A percentile compares a stretch with the other conserved stretches of the same genome.
These are phyloP conservation scores for Nothomitra cinnamomea DNA, from an alignment of 2,329 filamentous ascomycete genomes.

Conservation along the genomic window DNA sequence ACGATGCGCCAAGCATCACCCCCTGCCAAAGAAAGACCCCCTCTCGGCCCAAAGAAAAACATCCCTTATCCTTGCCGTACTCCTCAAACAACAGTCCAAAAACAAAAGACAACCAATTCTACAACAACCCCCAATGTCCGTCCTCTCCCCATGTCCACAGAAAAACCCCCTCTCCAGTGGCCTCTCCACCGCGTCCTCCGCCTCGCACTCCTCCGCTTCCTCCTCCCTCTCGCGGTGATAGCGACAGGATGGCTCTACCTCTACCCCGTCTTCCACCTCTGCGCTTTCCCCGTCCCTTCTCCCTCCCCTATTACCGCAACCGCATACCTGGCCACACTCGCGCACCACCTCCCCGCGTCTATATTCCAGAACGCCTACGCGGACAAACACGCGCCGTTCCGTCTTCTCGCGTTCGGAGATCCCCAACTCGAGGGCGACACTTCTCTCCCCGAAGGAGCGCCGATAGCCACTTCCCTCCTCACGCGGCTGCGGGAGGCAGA, in stretches of 20 bases:
- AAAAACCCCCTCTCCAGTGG: too few relatives aligned
- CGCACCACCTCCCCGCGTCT: constrained; percentile 18
- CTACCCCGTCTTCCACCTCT: constrained; percentile 66
- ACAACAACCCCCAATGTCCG: not conserved
- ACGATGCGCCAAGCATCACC: too few relatives aligned
- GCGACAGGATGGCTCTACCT: constrained; percentile 69
- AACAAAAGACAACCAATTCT: too few relatives aligned
- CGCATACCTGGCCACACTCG: constrained; percentile 20
- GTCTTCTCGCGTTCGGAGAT: constrained; percentile 75
- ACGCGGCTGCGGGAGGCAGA: not conserved
- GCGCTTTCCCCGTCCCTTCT: constrained; percentile 53
- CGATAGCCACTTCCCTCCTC: not conserved
- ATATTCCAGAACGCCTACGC: constrained; percentile 8
- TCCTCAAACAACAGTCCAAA: too few relatives aligned
- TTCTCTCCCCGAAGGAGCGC: constrained; percentile 29
- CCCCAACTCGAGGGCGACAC: constrained; percentile 89
- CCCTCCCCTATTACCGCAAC: constrained; percentile 9
- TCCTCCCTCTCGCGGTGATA: constrained; percentile 49
- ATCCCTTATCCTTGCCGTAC: too few relatives aligned
- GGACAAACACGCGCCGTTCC: constrained; percentile 49
- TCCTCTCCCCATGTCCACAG: constrained; percentile 24
- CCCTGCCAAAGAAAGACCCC: too few relatives aligned
- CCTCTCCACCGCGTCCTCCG: constrained; percentile 29
- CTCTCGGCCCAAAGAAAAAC: too few relatives aligned
- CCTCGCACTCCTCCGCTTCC: constrained; percentile 26